These are phyloP conservation scores for Arabis alpina DNA, from an alignment of 345 rosid genomes.

Conservation along the genomic window DNA sequence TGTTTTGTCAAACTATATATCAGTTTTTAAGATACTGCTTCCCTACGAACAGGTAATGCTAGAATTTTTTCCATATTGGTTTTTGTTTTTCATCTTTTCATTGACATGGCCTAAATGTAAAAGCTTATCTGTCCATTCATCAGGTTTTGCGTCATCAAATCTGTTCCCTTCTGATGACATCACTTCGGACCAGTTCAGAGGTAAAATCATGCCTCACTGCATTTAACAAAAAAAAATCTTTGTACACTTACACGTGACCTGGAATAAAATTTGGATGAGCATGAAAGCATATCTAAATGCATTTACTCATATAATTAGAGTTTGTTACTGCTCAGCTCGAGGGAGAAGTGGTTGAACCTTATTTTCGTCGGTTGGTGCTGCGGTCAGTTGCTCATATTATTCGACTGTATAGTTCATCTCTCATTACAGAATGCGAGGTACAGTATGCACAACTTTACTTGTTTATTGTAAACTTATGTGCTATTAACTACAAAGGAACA, in stretches of 20 bases:
- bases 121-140: slow-evolving; percentile 42
- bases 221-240: background rate
- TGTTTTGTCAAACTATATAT: slow-evolving; percentile 81
- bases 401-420: slow-evolving; percentile 87
- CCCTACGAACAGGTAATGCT: slow-evolving; percentile 81
- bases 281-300: slow-evolving; percentile 17
- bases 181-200: slow-evolving; percentile 92
- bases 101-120: slow-evolving; percentile 29
- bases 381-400: slow-evolving; percentile 96
- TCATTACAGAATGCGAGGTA: slow-evolving; percentile 96
- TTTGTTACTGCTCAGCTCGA: slow-evolving; percentile 63
- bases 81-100: slow-evolving; percentile 20
- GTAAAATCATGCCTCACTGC: slow-evolving; percentile 45
- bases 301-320: slow-evolving; percentile 27
- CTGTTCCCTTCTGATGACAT: slow-evolving; percentile 97
- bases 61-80: slow-evolving; percentile 14
- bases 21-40: slow-evolving; percentile 72
- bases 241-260: slow-evolving; percentile 20
- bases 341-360: slow-evolving; percentile 97
- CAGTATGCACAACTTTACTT: slow-evolving; percentile 30
- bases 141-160: slow-evolving; percentile 95
- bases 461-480: slow-evolving; percentile 8
- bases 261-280: slow-evolving; percentile 25
- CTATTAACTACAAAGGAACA: slow-evolving; percentile 18
- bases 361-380: slow-evolving; percentile 92